Evolutionary conservation across 371 early-diverging fungal genomes (phyloP).

Genomic region (Saksenaea oblongispora): DNA sequence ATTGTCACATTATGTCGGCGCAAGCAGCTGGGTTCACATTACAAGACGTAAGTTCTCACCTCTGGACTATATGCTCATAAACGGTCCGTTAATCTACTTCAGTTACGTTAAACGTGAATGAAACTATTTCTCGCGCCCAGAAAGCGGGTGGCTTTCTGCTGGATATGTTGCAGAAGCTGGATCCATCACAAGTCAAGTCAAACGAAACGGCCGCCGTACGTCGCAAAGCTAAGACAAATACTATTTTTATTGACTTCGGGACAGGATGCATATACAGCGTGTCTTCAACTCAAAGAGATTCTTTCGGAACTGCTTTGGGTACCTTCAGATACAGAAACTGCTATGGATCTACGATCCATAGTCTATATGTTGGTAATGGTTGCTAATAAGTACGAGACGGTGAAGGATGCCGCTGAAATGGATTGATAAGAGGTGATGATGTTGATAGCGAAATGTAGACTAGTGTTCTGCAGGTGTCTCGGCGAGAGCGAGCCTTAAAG

Average conservation of each 20-base stretch:
- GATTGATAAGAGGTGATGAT: constrained; percentile 18
- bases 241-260: neutral
- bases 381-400: constrained; percentile 34
- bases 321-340: constrained; percentile 33
- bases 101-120: constrained; percentile 31
- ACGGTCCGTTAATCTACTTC: constrained; percentile 21
- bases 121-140: constrained; percentile 31
- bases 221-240: neutral
- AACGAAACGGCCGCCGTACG: constrained; percentile 44
- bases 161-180: constrained; percentile 35
- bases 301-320: constrained; percentile 49
- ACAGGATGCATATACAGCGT: constrained; percentile 44
- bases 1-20: constrained; percentile 10
- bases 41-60: constrained; percentile 2
- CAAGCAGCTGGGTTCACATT: constrained; percentile 21
- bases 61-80: neutral
- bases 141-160: constrained; percentile 29
- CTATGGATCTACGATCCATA: constrained; percentile 27
- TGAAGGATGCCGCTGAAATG: constrained; percentile 23
- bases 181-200: constrained; percentile 31
- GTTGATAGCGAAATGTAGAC: neutral
- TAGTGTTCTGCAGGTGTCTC: no score
- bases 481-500: no score
- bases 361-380: constrained; percentile 33
- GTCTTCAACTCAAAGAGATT: constrained; percentile 34